These are phyloP conservation scores for Candida neerlandica DNA, from an alignment of 1,139 yeast species.

Conservation along the genomic window DNA sequence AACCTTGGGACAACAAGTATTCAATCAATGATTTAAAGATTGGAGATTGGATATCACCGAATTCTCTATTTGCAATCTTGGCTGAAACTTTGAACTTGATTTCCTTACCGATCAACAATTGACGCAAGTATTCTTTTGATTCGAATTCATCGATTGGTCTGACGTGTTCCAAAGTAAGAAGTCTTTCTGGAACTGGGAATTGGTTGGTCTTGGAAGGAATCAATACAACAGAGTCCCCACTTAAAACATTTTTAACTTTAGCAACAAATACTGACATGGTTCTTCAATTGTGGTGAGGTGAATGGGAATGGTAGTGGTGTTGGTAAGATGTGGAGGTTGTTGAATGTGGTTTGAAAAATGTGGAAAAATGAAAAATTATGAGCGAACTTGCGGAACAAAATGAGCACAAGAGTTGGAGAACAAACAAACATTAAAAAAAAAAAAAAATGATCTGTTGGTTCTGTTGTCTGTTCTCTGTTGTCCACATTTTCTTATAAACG, in stretches of 20 bases:
- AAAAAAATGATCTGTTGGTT: too few species aligned
- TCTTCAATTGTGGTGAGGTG: background rate
- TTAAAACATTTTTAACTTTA: slow-evolving; percentile 68
- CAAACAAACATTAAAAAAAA: too few species aligned
- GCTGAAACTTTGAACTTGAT: slow-evolving; percentile 61
- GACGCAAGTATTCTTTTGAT: slow-evolving; percentile 63
- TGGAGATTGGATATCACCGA: slow-evolving; percentile 73
- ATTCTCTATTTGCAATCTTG: slow-evolving; percentile 59
- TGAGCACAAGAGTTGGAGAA: too few species aligned
- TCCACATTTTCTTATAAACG: background rate
- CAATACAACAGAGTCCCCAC: slow-evolving; percentile 75
- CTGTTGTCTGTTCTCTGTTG: background rate
- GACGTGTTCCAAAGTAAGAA: slow-evolving; percentile 64
- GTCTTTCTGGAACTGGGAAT: slow-evolving; percentile 58
- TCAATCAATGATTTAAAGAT: slow-evolving; percentile 62
- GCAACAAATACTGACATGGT: slow-evolving; percentile 40
- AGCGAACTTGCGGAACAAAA: background rate
- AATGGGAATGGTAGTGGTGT: background rate
- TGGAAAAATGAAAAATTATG: slow-evolving; percentile 2
- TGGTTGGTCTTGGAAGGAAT: slow-evolving; percentile 52
- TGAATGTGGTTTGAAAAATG: background rate
- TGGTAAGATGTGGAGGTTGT: background rate
- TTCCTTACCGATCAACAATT: slow-evolving; percentile 68
- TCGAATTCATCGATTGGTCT: slow-evolving; percentile 53
- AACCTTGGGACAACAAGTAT: slow-evolving; percentile 59